Evolutionary conservation across 352 stramenopile genomes (phyloP).

Genomic region (Globisporangium cederbergense): DNA sequence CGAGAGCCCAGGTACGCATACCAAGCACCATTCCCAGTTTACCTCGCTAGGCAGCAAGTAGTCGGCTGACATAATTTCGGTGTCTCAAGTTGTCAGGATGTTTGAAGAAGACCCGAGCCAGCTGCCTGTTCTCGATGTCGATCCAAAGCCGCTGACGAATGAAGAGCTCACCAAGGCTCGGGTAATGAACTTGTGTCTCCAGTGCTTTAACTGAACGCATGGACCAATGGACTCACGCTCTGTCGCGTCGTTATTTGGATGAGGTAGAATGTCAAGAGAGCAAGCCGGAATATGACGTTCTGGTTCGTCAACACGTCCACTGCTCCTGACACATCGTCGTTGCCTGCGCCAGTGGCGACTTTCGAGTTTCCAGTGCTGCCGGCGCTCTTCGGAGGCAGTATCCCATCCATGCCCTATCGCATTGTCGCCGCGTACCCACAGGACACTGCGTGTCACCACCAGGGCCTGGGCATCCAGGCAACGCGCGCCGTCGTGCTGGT

Average conservation of each 20-base stretch:
- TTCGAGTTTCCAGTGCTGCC: constrained; percentile 44
- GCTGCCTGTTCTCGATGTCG: constrained; percentile 20
- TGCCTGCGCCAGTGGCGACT: background rate
- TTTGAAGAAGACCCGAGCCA: constrained; percentile 23
- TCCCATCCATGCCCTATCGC: constrained; percentile 46
- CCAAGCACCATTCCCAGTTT: too few relatives aligned
- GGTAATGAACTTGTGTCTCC: constrained; percentile 16
- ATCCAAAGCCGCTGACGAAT: constrained; percentile 40
- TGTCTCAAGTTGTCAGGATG: constrained; percentile 8
- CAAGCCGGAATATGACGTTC: constrained; percentile 38
- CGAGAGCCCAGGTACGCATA: constrained; percentile 29
- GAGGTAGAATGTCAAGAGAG: constrained; percentile 41
- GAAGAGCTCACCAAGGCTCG: constrained; percentile 33
- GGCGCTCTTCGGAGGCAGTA: constrained; percentile 50
- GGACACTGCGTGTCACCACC: constrained; percentile 63
- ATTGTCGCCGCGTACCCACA: constrained; percentile 61
- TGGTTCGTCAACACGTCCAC: constrained; percentile 45
- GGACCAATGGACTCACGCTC: background rate
- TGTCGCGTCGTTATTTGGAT: background rate
- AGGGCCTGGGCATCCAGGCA: constrained; percentile 54
- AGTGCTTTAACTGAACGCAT: background rate
- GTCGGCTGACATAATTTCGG: too few relatives aligned
- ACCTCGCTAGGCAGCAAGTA: too few relatives aligned
- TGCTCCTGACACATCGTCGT: background rate
- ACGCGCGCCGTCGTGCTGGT: constrained; percentile 62